Evolutionary conservation across 805 yeast genomes (phyloP), one percentile per base, ranked within the genome.

Genomic region (Candida awuae): DNA sequence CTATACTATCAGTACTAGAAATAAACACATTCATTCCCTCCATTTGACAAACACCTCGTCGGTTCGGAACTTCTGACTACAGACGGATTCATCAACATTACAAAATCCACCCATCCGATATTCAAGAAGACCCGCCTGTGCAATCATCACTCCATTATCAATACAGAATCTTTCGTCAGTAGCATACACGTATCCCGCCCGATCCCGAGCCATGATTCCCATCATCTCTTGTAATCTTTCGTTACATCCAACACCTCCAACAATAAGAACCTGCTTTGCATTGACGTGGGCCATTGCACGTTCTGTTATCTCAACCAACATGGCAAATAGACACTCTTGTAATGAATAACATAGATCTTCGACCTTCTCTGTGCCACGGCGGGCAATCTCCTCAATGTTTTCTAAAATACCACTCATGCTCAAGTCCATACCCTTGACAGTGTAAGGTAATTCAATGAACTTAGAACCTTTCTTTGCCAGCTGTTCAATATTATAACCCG

Each of bases 231-330:
- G 98, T 44, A 92, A 65, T 45, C 97, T 61, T 48, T 78, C 81
- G 55, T 92, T 92, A 50, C 95, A 86, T 0, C 98, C 98, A n/a
- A 92, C 98, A 18, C 98, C 98, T 10, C 98, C 98, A 3, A 92
- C 98, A 36, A 92, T 85, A 35, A 92, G 66, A 15, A 92, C 98
- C 57, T 88, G 95, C 44, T 74, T 73, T 4, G 94, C 73, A 50
- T 80, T 79, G 3, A 90, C 97, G 55, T 92, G 98, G 0, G 98
- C 98, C 94, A 92, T 84, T 2, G 98, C 98, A 29, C 98, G 69
- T 56, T 92, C 98, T 0, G 98, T 92, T 50, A 92, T 92, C 59
- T 92, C 98, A 14, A 92, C 97, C 44, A 92, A 70, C 98, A 92
- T 92, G 9, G 97, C 87, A 59, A 84, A 92, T 21, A 92, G 63